Evolutionary conservation across 2,329 filamentous ascomycete species (phyloP).

Genomic region (Apiospora marii): DNA sequence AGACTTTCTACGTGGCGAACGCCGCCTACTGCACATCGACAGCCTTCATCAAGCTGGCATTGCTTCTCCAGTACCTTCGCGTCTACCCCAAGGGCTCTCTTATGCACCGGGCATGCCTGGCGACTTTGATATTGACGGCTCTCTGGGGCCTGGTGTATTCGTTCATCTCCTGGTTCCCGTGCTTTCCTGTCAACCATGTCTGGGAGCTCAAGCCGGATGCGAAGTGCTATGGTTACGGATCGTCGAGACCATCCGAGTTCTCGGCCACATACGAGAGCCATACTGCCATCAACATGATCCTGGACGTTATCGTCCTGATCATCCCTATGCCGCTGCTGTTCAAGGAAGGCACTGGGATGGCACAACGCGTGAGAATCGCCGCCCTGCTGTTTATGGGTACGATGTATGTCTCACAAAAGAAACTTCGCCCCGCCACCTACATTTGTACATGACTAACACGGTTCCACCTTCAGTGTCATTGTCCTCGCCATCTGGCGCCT

Average conservation of each 20-base stretch:
- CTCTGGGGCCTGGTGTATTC: conserved; percentile 43
- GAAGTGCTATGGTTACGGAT: conserved; percentile 44
- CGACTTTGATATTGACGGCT: conserved; percentile 38
- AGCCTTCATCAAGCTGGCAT: conserved; percentile 39
- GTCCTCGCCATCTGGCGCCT: conserved; percentile 44
- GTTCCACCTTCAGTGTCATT: conserved; percentile 33
- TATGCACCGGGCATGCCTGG: conserved; percentile 33
- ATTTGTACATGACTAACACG: neutral
- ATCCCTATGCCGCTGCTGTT: conserved; percentile 45
- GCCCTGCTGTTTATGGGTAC: conserved; percentile 42
- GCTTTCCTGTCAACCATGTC: conserved; percentile 34
- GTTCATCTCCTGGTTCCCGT: conserved; percentile 43
- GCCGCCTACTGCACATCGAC: conserved; percentile 36
- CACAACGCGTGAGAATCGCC: conserved; percentile 39
- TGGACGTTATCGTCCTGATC: conserved; percentile 43
- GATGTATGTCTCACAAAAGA: conserved; percentile 34
- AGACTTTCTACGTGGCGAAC: conserved; percentile 39
- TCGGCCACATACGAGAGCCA: conserved; percentile 44
- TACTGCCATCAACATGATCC: conserved; percentile 42
- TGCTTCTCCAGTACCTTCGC: conserved; percentile 39
- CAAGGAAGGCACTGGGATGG: conserved; percentile 31
- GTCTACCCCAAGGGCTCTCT: conserved; percentile 35
- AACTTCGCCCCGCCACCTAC: neutral
- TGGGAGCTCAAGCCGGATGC: conserved; percentile 32
- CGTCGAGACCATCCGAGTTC: conserved; percentile 36